A percentile compares a stretch with the other conserved stretches of the same genome.
Conservation (phyloP, 78 protist genomes). For the Dictyostelium brefeldianum region DNA sequence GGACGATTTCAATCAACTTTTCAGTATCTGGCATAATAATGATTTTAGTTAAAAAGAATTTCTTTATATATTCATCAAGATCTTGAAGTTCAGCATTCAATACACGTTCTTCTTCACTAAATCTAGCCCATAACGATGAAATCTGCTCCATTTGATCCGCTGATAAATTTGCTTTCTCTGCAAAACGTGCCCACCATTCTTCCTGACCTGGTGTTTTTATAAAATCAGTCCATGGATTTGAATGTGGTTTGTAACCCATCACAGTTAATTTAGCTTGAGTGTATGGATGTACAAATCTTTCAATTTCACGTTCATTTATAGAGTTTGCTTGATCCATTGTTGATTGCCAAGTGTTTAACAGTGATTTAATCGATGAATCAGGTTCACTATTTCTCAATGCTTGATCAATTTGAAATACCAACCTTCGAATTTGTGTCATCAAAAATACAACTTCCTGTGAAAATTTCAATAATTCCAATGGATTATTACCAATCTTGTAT, state of each 20-base stretch:
- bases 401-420: slow-evolving; percentile 55
- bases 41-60: slow-evolving; percentile 43
- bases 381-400: slow-evolving; percentile 54
- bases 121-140: slow-evolving; percentile 22
- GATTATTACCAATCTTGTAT: slow-evolving; percentile 53
- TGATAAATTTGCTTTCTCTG: slow-evolving; percentile 58
- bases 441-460: slow-evolving; percentile 41
- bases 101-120: slow-evolving; percentile 36
- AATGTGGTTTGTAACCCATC: slow-evolving; percentile 64
- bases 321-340: slow-evolving; percentile 50
- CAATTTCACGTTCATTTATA: slow-evolving; percentile 66
- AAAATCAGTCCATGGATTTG: slow-evolving; percentile 74
- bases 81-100: slow-evolving; percentile 40
- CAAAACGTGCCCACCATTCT: slow-evolving; percentile 50
- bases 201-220: slow-evolving; percentile 42
- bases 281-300: slow-evolving; percentile 75
- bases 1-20: not conserved
- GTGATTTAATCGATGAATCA: slow-evolving; percentile 30
- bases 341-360: slow-evolving; percentile 34
- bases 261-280: slow-evolving; percentile 63
- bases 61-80: slow-evolving; percentile 60
- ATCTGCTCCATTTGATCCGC: slow-evolving; percentile 51
- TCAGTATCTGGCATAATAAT: slow-evolving; percentile 46
- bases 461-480: slow-evolving; percentile 43
- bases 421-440: slow-evolving; percentile 44